Percentiles rank a stretch among this genome's conserved stretches.
These are phyloP conservation scores for Sclerotinia nivalis DNA, from an alignment of 2,329 filamentous ascomycete species.

Conservation along the genomic window DNA sequence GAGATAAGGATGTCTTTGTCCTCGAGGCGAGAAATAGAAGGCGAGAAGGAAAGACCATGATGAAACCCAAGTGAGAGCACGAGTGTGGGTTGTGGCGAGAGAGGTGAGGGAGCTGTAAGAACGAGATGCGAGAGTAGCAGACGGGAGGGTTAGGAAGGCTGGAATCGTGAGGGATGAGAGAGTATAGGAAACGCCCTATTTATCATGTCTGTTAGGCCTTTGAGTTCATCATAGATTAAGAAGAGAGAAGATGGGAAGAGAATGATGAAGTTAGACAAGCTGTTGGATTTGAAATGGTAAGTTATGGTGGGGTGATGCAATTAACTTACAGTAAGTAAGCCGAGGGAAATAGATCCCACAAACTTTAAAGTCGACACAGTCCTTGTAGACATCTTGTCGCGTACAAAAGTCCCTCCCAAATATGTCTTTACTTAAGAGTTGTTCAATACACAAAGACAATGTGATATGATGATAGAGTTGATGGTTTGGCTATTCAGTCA, in stretches of 20 bases:
- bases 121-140: conserved; percentile 67
- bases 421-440: not conserved
- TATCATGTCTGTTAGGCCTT: not conserved
- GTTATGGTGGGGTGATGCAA: conserved; percentile 26
- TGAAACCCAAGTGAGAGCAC: conserved; percentile 67
- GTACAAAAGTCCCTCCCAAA: not conserved
- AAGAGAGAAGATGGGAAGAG: not conserved
- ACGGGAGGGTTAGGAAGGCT: conserved; percentile 76
- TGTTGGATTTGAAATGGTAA: conserved; percentile 6
- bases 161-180: conserved; percentile 77
- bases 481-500: not conserved
- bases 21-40: conserved; percentile 72
- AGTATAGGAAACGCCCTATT: conserved; percentile 84
- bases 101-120: conserved; percentile 68
- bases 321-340: conserved; percentile 75
- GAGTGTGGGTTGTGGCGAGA: conserved; percentile 64
- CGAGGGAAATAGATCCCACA: conserved; percentile 85
- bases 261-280: not conserved
- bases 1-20: conserved; percentile 82
- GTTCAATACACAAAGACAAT: not conserved
- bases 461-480: not conserved
- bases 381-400: conserved; percentile 58
- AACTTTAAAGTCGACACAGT: conserved; percentile 84
- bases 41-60: conserved; percentile 73
- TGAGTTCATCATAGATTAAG: not conserved